Conservation (phyloP, 75 land plant species). For the Chamaecyparis obtusa region DNA sequence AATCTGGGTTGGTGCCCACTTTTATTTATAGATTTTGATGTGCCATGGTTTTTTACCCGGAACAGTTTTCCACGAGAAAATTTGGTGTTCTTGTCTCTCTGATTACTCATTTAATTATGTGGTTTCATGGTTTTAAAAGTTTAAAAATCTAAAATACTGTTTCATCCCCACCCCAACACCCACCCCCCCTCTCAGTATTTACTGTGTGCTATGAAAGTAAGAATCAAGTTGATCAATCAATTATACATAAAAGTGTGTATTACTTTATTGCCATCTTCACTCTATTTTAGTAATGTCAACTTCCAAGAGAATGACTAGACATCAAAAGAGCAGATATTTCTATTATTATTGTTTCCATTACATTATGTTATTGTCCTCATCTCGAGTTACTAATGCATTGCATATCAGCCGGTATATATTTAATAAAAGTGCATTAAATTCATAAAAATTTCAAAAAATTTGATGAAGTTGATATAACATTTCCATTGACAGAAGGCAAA, state of each 20-base stretch:
- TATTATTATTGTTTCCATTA: background rate
- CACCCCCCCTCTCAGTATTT: no score
- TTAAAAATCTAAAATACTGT: no score
- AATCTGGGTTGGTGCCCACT: no score
- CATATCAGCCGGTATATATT: background rate
- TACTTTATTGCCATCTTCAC: background rate
- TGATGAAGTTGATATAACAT: background rate
- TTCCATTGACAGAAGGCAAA: background rate
- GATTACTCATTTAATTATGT: no score
- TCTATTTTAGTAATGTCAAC: background rate
- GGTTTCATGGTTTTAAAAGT: no score
- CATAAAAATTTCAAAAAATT: background rate
- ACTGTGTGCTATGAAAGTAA: background rate
- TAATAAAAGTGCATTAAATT: background rate
- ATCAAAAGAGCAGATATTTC: background rate
- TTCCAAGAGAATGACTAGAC: background rate
- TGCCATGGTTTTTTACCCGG: no score
- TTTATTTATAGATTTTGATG: no score
- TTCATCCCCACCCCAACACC: no score
- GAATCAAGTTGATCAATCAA: background rate
- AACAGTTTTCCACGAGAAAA: no score
- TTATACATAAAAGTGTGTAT: no score
- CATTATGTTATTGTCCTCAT: background rate
- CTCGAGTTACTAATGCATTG: background rate
- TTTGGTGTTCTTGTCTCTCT: no score